Base-by-base conservation (phyloP, 192 early-diverging fungal genomes). In the Coemansia brasiliensis region DNA sequence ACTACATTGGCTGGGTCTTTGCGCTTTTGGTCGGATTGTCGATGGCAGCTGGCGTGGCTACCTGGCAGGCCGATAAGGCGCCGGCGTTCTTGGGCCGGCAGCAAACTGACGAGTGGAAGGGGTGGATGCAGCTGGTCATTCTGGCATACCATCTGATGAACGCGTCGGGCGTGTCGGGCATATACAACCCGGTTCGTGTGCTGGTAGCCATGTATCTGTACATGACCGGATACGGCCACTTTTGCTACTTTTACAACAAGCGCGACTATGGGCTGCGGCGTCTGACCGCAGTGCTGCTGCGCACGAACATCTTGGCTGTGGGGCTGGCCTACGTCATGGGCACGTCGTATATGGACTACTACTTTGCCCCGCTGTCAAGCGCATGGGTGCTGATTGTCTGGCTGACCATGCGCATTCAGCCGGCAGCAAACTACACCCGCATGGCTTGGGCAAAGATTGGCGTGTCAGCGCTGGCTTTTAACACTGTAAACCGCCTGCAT, bases 101-200 rank as follows among this genome's bases (percentile, higher is more conserved):
- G 52, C 88, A 90, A 64, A 92, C 90, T 8, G 88, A 92, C 49
- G 90, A 92, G 67, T 92, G 90, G 90, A 89, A 88, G 61, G 90
- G 90, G 0, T 92, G 90, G 90, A 92, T 92, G 90, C 90, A 92
- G 76, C 60, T 90, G 2, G 50, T 77, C 15, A 84, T 88, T 39
- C 67, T 88, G 20, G 70, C 86, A 10, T 92, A 92, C 62, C 90
- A 92, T 62, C 83, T 85, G 61, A 68, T 83, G 41, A 88, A 85
- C 21, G 88, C 88, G 0, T 88, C 86, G 2, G 74, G 69, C 15
- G 74, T 83, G 9, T 57, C 83, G 1, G 76, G 65, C 0, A 86
- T 92, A 39, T 92, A 92, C 72, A 85, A 87, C 52, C 80, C 83
- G 0, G 85, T 92, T 16, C 85, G 90, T 5, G 75, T 87, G 39